Evolutionary conservation across 805 yeast species (phyloP).

Genomic region (Millerago galiae): DNA sequence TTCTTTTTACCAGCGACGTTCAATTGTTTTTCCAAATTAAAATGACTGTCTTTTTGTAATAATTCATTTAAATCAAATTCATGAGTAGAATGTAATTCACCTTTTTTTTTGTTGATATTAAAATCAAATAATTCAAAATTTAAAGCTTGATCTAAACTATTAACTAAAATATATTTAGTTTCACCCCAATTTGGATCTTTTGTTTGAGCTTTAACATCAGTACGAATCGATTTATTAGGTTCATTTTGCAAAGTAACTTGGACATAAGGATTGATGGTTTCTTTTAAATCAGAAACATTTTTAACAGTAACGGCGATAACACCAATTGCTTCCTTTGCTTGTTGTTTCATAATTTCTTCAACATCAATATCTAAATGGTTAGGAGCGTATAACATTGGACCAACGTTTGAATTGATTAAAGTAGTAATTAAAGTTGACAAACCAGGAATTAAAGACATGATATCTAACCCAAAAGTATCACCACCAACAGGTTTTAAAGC

Average conservation of each 20-base stretch:
- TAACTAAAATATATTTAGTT: constrained; percentile 52
- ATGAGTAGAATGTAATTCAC: constrained; percentile 42
- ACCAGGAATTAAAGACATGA: constrained; percentile 81
- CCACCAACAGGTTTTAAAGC: constrained; percentile 84
- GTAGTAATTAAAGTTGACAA: constrained; percentile 64
- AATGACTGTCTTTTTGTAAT: constrained; percentile 43
- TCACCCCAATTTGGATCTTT: constrained; percentile 63
- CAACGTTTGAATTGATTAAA: constrained; percentile 60
- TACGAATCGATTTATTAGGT: constrained; percentile 36
- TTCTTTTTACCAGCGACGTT: constrained; percentile 43
- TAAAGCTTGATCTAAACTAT: constrained; percentile 49
- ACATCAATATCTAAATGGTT: constrained; percentile 71
- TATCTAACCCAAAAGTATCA: constrained; percentile 79
- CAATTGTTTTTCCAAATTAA: constrained; percentile 19
- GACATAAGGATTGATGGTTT: constrained; percentile 55
- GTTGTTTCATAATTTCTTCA: constrained; percentile 60
- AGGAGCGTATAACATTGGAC: constrained; percentile 80
- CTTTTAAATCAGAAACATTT: constrained; percentile 44
- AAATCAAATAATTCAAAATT: constrained; percentile 50
- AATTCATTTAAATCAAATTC: constrained; percentile 53
- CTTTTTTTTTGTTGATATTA: constrained; percentile 44
- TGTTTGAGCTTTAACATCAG: constrained; percentile 51
- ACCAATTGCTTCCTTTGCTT: constrained; percentile 63
- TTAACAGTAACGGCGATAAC: constrained; percentile 57
- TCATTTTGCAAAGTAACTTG: constrained; percentile 38